Evolutionary conservation across 768 basidiomycete species (phyloP).

Genomic region (Rhodotorula graminis): DNA sequence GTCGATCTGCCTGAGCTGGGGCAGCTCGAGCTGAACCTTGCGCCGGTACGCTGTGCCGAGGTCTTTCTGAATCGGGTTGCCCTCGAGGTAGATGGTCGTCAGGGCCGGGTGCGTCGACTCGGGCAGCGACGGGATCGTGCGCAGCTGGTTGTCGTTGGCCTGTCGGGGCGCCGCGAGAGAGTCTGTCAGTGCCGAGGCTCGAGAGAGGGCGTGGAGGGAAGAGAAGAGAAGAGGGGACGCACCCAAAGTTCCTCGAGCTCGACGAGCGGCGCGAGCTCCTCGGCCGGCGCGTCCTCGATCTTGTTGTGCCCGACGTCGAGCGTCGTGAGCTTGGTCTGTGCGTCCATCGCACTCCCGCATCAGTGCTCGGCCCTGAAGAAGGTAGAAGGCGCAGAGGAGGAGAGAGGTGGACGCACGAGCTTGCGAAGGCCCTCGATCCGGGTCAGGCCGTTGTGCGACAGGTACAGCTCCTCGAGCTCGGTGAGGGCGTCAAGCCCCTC

Average conservation of each 20-base stretch:
- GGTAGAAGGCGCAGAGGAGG: background rate
- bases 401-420: constrained; percentile 58
- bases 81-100: constrained; percentile 88
- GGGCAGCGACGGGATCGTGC: constrained; percentile 64
- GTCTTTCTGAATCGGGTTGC: constrained; percentile 78
- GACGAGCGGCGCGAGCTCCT: constrained; percentile 72
- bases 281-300: constrained; percentile 58
- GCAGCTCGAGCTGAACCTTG: constrained; percentile 81
- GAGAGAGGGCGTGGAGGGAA: background rate
- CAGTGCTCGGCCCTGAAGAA: background rate
- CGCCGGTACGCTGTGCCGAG: constrained; percentile 76
- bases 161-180: constrained; percentile 45
- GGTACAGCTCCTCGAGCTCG: constrained; percentile 79
- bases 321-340: constrained; percentile 65
- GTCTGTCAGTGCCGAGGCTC: background rate
- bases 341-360: background rate
- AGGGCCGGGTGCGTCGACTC: constrained; percentile 62
- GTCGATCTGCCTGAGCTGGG: constrained; percentile 88
- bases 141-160: constrained; percentile 84
- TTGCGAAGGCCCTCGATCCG: constrained; percentile 76
- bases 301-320: constrained; percentile 85
- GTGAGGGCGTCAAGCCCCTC: constrained; percentile 70
- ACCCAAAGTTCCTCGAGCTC: constrained; percentile 94
- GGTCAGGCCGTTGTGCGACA: constrained; percentile 87
- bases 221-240: constrained; percentile 31